A percentile compares a stretch with the other conserved stretches of the same genome.
These are phyloP conservation scores for Raphanus hybrid DNA, from an alignment of 441 rosid species.

Conservation along the genomic window DNA sequence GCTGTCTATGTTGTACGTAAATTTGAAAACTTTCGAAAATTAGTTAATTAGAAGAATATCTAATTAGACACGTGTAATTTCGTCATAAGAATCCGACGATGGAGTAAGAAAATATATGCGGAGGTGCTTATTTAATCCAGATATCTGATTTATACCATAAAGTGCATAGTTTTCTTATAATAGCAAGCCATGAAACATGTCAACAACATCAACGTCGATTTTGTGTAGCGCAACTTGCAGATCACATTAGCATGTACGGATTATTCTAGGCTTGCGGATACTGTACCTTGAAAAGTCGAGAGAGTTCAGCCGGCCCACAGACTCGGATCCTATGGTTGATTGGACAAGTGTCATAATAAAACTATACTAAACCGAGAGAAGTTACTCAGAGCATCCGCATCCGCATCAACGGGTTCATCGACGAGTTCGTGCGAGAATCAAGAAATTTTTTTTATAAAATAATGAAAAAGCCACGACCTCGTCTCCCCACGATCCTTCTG, in stretches of 20 bases:
- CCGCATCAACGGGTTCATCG: no score
- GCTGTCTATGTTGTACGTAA: background rate
- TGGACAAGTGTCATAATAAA: background rate
- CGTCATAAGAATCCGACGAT: no score
- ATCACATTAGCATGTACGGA: background rate
- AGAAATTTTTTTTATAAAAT: no score
- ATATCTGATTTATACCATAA: background rate
- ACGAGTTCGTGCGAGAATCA: no score
- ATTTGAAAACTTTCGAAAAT: background rate
- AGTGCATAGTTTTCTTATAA: background rate
- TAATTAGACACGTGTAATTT: no score
- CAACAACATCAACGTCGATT: background rate
- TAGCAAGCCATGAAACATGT: background rate
- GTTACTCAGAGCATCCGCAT: no score
- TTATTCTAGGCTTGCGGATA: background rate
- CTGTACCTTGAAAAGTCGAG: background rate
- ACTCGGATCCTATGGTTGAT: background rate
- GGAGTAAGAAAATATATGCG: background rate
- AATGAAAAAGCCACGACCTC: no score
- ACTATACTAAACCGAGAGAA: background rate
- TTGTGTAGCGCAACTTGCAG: constrained; percentile 1
- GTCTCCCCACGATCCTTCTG: no score
- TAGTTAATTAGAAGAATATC: background rate
- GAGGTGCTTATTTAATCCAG: background rate
- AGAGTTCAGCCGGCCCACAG: background rate